Evolutionary conservation across 1,284 basidiomycete species (phyloP), one percentile per base, ranked within the genome.

Genomic region (Hypsizygus ulmarius): DNA sequence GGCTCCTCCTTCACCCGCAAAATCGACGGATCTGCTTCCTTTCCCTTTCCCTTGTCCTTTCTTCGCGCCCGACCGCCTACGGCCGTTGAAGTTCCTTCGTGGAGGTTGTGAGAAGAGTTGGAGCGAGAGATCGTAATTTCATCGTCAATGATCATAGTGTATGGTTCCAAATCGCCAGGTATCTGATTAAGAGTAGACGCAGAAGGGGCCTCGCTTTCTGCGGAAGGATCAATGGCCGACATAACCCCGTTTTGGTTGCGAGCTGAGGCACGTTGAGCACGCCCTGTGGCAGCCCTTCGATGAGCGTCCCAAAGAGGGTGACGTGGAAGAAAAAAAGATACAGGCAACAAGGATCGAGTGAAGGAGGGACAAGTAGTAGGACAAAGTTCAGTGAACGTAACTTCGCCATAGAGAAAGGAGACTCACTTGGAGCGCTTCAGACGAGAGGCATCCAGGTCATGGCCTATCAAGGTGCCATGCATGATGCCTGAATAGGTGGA

Each of bases 401-500:
- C 50, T 38, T 45, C 9, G 35, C 32, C 50, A 45, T 43, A 50
- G 56, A 51, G 58, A 47, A 45, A 49, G 57, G 60, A 59, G 52
- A 76, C 83, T 64, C 64, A 88, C 87, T 78, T 77, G 52, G 81
- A 73, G 58, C 87, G 81, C 71, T 90, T 88, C 64, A 80, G 73
- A 62, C 82, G 78, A 50, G 80, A 71, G 42, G 82, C 82, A 52
- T 84, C 82, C 56, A 75, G 75, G 58, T 80, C 74, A 62, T 78
- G 73, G 49, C 70, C 72, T 62, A 81, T 77, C 59, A 81, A 70
- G 60, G 82, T 78, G 54, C 79, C 78, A 63, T 79, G 69, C 72
- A 78, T 78, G 59, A 82, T 75, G 51, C 83, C 84, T 64, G 82
- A 79, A 71, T 89, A 90, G 14, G 87, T 90, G 55, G 87, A 84